Evolutionary conservation across 441 rosid genomes (phyloP), one percentile per base, ranked within the genome.

Genomic region (Capsella rubella): DNA sequence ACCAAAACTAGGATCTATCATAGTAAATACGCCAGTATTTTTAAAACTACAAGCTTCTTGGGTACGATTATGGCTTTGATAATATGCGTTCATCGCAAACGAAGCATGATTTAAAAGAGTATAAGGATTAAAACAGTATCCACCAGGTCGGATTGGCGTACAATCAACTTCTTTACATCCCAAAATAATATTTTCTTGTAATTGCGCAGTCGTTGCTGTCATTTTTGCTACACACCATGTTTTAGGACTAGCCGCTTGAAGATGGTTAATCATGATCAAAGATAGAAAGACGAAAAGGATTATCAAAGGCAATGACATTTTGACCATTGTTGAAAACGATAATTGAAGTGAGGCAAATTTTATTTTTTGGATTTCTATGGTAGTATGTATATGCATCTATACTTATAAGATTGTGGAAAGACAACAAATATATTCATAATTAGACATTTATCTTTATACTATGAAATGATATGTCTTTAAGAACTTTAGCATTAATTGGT

Each of bases 81-180:
- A 53, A 53, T 53, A 53, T 12, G 16, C 15, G 16, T 53, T 53
- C 35, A 53, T 53, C 57, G 28, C 57, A 28, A 5, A 53, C 1
- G 57, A 53, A 0, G 57, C 35, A 53, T 53, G 57, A 13, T 53
- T 53, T 28, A 13, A 8, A 53, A 53, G 35, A 28, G 34, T 53
- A 13, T 53, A 2, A 0, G 35, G 35, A 7, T 12, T 12, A 53
- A 27, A 53, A 4, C 35, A 53, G 0, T 15, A 53, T 53, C 35
- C 57, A 53, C 35, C 16, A 2, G 57, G 57, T 53, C 1, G 16
- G 57, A 53, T 28, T 27, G 57, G 35, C 4, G 35, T 6, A 53
- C 57, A 53, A 28, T 53, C 57, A 53, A 53, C 35, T 28, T 34
- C 10, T 27, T 53, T 53, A 28, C 57, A 53, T 53, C 16, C 35